phyloP scores from a whole-genome alignment of 2,329 filamentous ascomycete genomes.

The Sporothrix inflata region DNA sequence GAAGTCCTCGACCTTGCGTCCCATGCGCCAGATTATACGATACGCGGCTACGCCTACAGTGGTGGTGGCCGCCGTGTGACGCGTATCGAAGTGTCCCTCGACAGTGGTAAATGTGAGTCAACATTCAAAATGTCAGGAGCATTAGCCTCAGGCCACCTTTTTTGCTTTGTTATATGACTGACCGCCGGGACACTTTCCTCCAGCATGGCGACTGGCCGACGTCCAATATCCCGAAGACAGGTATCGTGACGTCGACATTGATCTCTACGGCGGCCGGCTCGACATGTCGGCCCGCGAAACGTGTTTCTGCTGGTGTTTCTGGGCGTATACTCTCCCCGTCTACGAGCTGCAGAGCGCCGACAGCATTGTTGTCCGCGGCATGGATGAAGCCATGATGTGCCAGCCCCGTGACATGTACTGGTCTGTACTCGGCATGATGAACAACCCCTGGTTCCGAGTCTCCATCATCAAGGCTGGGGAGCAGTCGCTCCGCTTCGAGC shows the following conservation, averaged over 20 bases:
- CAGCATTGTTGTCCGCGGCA: conserved; percentile 79
- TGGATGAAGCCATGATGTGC: conserved; percentile 87
- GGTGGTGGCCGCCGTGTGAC: conserved; percentile 85
- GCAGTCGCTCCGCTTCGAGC: conserved; percentile 73
- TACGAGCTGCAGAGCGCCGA: conserved; percentile 64
- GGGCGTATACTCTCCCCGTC: conserved; percentile 71
- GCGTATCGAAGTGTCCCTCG: conserved; percentile 79
- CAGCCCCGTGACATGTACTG: conserved; percentile 96
- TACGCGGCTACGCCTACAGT: conserved; percentile 83
- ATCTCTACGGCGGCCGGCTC: conserved; percentile 68
- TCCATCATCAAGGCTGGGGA: conserved; percentile 68
- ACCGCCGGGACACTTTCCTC: no score
- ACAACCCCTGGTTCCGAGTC: conserved; percentile 90
- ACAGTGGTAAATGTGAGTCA: conserved; percentile 65
- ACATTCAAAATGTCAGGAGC: background rate
- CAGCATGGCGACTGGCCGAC: conserved; percentile 73
- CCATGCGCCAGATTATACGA: conserved; percentile 54
- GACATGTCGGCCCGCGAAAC: conserved; percentile 78
- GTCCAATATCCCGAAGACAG: conserved; percentile 84
- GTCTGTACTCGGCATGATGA: conserved; percentile 97
- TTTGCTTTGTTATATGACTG: no score
- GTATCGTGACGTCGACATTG: conserved; percentile 59
- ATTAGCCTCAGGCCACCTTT: no score
- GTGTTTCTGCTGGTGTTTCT: conserved; percentile 33
- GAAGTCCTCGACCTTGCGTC: conserved; percentile 39